phyloP scores from a whole-genome alignment of 2,329 filamentous ascomycete species.

The Neonectria punicea region DNA sequence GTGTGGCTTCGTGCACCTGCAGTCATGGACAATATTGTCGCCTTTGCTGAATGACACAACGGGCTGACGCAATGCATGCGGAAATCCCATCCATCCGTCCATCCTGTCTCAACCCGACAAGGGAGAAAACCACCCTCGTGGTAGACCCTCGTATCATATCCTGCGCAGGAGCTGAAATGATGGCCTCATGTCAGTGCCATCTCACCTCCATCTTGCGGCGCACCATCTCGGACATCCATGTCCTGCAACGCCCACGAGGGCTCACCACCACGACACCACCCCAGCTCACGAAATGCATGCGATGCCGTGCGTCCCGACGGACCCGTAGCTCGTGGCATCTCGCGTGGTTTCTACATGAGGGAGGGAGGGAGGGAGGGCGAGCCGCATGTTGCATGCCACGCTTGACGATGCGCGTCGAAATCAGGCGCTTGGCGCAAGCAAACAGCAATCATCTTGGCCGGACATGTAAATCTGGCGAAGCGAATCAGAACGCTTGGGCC shows the following conservation, averaged over 20 bases:
- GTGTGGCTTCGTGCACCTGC: slow-evolving; percentile 14
- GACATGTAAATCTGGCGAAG: slow-evolving; percentile 9
- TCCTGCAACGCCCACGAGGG: slow-evolving; percentile 9
- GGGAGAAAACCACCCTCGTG: slow-evolving; percentile 7
- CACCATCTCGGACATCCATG: slow-evolving; percentile 7
- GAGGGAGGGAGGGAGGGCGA: slow-evolving; percentile 1
- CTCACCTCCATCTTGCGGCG: slow-evolving; percentile 13
- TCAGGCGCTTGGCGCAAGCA: slow-evolving; percentile 2
- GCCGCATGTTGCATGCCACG: neutral
- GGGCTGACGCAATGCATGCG: slow-evolving; percentile 23
- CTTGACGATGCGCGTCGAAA: slow-evolving; percentile 1
- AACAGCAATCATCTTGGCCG: neutral
- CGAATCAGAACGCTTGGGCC: slow-evolving; percentile 3
- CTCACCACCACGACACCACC: slow-evolving; percentile 4
- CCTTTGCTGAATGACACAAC: slow-evolving; percentile 3
- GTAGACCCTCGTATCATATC: slow-evolving; percentile 32
- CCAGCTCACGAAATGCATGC: slow-evolving; percentile 15
- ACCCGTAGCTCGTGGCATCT: slow-evolving; percentile 13
- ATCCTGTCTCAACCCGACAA: neutral
- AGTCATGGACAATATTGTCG: neutral
- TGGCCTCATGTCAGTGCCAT: slow-evolving; percentile 29
- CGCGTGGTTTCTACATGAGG: slow-evolving; percentile 16
- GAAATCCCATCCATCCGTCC: slow-evolving; percentile 7
- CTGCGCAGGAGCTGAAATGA: slow-evolving; percentile 19
- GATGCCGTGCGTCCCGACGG: slow-evolving; percentile 22